Conservation (phyloP, 495 filamentous ascomycete genomes). For the Lophiotrema nucula region DNA sequence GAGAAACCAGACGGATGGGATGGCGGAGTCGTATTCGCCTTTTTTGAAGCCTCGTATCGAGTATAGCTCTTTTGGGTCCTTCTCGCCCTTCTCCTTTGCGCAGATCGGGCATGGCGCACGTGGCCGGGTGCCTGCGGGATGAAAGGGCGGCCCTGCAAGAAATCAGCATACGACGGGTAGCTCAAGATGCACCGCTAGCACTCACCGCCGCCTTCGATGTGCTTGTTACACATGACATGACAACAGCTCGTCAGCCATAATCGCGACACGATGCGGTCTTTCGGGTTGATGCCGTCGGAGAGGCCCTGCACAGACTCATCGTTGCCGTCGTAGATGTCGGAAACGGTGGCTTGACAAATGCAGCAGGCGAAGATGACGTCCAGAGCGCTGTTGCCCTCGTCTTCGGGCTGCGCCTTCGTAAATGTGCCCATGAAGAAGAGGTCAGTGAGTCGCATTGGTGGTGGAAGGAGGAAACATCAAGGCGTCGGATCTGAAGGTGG, state of each 20-base stretch:
- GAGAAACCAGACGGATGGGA: constrained; percentile 42
- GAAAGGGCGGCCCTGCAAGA: constrained; percentile 44
- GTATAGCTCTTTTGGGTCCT: constrained; percentile 40
- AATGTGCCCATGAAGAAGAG: background rate
- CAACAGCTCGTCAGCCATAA: constrained; percentile 48
- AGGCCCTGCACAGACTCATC: constrained; percentile 36
- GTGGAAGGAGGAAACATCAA: constrained; percentile 1
- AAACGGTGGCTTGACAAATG: constrained; percentile 43
- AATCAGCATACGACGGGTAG: background rate
- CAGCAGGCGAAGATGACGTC: constrained; percentile 48
- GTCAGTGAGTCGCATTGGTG: background rate
- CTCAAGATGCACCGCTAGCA: background rate
- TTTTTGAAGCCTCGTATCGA: constrained; percentile 40
- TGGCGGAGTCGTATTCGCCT: constrained; percentile 43
- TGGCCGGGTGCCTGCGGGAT: constrained; percentile 40
- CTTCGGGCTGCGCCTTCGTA: constrained; percentile 4
- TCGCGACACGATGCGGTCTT: constrained; percentile 39
- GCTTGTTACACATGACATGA: constrained; percentile 47
- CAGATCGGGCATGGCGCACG: constrained; percentile 47
- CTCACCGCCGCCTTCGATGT: constrained; percentile 47
- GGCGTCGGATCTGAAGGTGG: background rate
- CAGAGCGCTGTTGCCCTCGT: constrained; percentile 17
- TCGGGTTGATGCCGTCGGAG: constrained; percentile 35
- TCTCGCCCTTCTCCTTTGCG: constrained; percentile 36
- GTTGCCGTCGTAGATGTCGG: constrained; percentile 41